phyloP scores from a whole-genome alignment of 768 basidiomycete genomes.

The Mycena epipterygia region DNA sequence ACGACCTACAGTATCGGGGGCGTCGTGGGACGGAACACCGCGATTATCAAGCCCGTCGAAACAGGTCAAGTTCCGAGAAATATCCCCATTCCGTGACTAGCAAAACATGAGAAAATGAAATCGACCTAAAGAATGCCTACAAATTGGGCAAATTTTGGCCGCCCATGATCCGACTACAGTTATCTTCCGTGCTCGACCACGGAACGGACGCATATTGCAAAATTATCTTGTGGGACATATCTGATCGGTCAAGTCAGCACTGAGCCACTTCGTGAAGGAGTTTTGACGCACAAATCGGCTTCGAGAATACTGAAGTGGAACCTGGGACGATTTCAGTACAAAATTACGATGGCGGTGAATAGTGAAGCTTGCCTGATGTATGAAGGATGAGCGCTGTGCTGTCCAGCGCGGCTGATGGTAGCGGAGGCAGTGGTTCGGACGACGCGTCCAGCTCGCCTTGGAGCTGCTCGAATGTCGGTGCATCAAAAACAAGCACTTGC shows the following conservation, averaged over 20 bases:
- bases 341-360: background rate
- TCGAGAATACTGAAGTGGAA: conserved; percentile 26
- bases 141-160: conserved; percentile 9
- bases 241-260: background rate
- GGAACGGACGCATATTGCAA: conserved; percentile 4
- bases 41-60: background rate
- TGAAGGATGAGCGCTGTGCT: conserved; percentile 9
- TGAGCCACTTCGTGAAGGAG: background rate
- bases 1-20: background rate
- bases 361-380: background rate
- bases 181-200: conserved; percentile 8
- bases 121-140: background rate
- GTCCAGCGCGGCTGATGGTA: background rate
- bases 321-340: no score
- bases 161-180: conserved; percentile 9
- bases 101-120: no score
- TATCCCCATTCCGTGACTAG: conserved; percentile 21
- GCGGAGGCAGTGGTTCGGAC: background rate
- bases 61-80: conserved; percentile 7
- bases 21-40: background rate
- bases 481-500: conserved; percentile 6
- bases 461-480: conserved; percentile 8
- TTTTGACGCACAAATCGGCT: conserved; percentile 13
- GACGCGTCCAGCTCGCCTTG: background rate
- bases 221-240: conserved; percentile 20